Percentiles rank a stretch among this genome's conserved stretches.
phyloP scores from a whole-genome alignment of 2,329 filamentous ascomycete species.

The Neonectria coccinea region DNA sequence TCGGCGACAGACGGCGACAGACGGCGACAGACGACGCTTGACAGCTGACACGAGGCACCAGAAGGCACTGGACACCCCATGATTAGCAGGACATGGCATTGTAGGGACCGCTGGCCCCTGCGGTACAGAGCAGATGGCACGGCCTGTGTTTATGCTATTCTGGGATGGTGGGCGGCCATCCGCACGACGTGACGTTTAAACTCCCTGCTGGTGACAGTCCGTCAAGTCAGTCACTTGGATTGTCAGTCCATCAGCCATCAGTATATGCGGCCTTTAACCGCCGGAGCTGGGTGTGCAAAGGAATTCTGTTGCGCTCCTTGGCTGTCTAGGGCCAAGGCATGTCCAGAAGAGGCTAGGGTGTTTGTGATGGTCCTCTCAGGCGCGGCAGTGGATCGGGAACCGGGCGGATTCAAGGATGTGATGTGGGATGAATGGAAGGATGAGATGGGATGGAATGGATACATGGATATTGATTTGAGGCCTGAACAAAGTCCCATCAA shows the following conservation, averaged over 20 bases:
- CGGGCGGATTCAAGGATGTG: conserved; percentile 4
- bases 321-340: conserved; percentile 2
- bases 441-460: conserved; percentile 5
- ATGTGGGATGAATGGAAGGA: conserved; percentile 15
- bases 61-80: too few species aligned
- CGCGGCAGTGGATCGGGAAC: conserved; percentile 19
- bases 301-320: conserved; percentile 6
- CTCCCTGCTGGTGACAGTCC: conserved; percentile 9
- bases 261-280: conserved; percentile 18
- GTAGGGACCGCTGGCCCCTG: conserved; percentile 2
- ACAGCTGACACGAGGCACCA: neutral
- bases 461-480: conserved; percentile 10
- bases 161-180: conserved; percentile 14
- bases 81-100: neutral
- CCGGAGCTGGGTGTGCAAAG: conserved; percentile 8
- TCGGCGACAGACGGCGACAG: neutral
- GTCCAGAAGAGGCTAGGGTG: conserved; percentile 22
- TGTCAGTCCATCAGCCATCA: conserved; percentile 2
- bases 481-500: neutral
- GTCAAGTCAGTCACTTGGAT: neutral
- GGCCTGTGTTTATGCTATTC: conserved; percentile 19
- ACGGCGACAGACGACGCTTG: neutral
- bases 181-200: conserved; percentile 11
- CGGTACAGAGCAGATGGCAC: conserved; percentile 1
- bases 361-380: conserved; percentile 22